Evolutionary conservation across 176 grass and related monocot genomes (phyloP).

Genomic region (Guadua angustifolia): DNA sequence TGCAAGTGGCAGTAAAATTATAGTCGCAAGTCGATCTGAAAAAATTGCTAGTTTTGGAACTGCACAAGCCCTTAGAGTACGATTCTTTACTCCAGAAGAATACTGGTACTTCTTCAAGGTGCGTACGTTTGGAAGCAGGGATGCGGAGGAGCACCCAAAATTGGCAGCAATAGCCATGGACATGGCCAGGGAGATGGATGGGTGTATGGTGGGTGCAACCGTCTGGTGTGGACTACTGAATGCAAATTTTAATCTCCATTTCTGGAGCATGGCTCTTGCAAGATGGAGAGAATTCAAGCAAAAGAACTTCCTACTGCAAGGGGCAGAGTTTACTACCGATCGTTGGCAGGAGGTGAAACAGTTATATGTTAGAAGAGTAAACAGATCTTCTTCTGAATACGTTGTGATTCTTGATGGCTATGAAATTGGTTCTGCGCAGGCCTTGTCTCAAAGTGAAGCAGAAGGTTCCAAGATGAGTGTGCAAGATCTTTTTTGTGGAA

Average conservation of each 20-base stretch:
- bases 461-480: no score
- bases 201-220: neutral
- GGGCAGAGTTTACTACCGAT: neutral
- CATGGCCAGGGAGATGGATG: neutral
- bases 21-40: neutral
- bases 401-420: neutral
- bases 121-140: slow-evolving; percentile 18
- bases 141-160: neutral
- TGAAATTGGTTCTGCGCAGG: no score
- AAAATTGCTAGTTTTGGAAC: neutral
- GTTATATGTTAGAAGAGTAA: neutral
- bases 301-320: neutral
- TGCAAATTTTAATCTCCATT: neutral
- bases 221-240: neutral
- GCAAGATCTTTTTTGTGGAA: no score
- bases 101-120: slow-evolving; percentile 29
- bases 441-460: no score
- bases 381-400: neutral
- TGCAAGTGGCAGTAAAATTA: no score
- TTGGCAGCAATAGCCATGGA: slow-evolving; percentile 10
- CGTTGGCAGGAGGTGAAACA: neutral
- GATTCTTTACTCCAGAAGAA: neutral
- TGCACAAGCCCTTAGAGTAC: neutral
- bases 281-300: neutral
- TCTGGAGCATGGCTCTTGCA: neutral